Evolutionary conservation across 768 basidiomycete species (phyloP).

Genomic region (Lentinula sp.): DNA sequence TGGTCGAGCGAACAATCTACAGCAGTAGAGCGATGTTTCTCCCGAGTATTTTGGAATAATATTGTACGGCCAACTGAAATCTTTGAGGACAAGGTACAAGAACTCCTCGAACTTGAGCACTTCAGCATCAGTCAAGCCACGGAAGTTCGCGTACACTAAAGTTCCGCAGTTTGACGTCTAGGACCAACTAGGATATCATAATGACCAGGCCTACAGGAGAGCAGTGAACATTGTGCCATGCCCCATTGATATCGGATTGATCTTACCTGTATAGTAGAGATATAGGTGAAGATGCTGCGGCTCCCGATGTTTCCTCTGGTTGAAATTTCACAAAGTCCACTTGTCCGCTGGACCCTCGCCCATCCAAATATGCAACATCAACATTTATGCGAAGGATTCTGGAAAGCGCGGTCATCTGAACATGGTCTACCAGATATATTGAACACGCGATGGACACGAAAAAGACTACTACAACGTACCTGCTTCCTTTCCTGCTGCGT

Average conservation of each 20-base stretch:
- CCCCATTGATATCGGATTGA: neutral
- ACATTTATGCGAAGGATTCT: conserved; percentile 62
- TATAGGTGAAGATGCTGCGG: conserved; percentile 43
- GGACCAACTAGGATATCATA: conserved; percentile 56
- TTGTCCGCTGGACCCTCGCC: conserved; percentile 36
- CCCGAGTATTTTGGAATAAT: too few species aligned
- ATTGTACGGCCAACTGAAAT: neutral
- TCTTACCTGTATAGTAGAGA: conserved; percentile 68
- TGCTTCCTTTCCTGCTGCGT: conserved; percentile 72
- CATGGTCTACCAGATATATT: conserved; percentile 53
- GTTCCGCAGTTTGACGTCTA: neutral
- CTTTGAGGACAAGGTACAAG: neutral
- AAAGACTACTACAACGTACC: conserved; percentile 30
- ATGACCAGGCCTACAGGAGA: conserved; percentile 67
- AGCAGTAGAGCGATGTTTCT: too few species aligned
- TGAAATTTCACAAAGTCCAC: conserved; percentile 69
- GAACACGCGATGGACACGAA: conserved; percentile 14
- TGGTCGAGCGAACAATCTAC: too few species aligned
- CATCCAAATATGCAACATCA: conserved; percentile 78
- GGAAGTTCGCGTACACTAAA: too few species aligned
- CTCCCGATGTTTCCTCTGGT: conserved; percentile 25
- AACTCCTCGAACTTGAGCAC: neutral
- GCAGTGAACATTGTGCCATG: neutral
- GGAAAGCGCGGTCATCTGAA: conserved; percentile 74
- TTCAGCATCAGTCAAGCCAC: too few species aligned